Evolutionary conservation across 441 rosid species (phyloP), one percentile per base, ranked within the genome.

Genomic region (Gossypium aridum): DNA sequence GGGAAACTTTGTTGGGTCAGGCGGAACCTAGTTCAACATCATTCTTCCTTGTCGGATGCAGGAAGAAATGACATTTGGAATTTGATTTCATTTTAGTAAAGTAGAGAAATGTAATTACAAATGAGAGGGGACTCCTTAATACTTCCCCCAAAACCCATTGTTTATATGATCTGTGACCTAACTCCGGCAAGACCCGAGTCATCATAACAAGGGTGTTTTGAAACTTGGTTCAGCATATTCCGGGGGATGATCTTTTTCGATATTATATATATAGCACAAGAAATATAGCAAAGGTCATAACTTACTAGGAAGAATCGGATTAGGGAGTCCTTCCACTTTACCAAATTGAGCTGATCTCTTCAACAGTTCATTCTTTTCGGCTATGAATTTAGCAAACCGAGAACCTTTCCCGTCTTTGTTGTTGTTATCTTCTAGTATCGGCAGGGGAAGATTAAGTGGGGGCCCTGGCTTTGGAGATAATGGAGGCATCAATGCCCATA

Each of bases 401-500:
- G 96, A 91, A 34, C 98, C 98, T 64, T 88, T 93, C 74, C 76
- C 84, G 28, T 80, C 88, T 75, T 82, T 85, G 74, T 76, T 75
- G 77, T 73, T 75, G 45, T 75, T 70, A 67, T 83, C 91, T 74
- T 87, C 88, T 22, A 62, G 77, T 12, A 77, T 53, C 22, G 84
- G 62, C 56, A 81, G 81, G 0, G 89, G 92, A 55, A 82, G 77
- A 71, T 59, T 70, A 16, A 80, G 89, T 22, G 77, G 72, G 39
- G 90, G 92, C 25, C 66, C 80, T 37, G 80, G 85, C 85, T 86
- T 85, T 7, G 92, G 89, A 69, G 96, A 74, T 47, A 89, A 79
- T 4, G 92, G 86, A 5, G 98, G 92, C 89, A 91, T 85, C 84
- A 93, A 79, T 10, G 92, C 92, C 98, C 99, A 93, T 16, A 93